Evolutionary conservation across 805 yeast species (phyloP).

Genomic region (Metschnikowia colocasiae): DNA sequence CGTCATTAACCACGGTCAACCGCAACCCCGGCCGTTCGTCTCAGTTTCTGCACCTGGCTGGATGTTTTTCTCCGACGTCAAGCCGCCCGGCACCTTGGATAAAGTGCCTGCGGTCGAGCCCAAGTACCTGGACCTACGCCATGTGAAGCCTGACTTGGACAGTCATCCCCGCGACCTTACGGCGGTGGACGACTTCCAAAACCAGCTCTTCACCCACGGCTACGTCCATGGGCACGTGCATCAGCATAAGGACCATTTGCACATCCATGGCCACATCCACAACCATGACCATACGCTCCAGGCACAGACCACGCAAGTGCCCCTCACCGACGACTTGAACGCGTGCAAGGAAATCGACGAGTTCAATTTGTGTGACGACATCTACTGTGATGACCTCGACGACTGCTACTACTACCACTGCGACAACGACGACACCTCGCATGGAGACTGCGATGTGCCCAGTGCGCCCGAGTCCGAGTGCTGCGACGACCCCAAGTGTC

Average conservation of each 20-base stretch:
- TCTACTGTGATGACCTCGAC: slow-evolving; percentile 42
- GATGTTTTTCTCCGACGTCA: slow-evolving; percentile 1
- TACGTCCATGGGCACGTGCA: slow-evolving; percentile 68
- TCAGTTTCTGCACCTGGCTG: not conserved
- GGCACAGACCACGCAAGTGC: not conserved
- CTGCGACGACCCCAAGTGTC: slow-evolving; percentile 7
- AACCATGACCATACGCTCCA: slow-evolving; percentile 37
- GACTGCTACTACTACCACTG: slow-evolving; percentile 41
- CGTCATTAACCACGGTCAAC: too few relatives aligned
- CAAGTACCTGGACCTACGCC: slow-evolving; percentile 5
- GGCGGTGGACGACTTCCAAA: not conserved
- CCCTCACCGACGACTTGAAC: slow-evolving; percentile 5
- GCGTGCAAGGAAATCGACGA: slow-evolving; percentile 30
- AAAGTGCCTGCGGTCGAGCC: slow-evolving; percentile 1
- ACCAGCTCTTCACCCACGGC: slow-evolving; percentile 39
- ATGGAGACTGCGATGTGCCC: not conserved
- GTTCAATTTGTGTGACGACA: slow-evolving; percentile 34
- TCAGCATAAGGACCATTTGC: slow-evolving; percentile 56
- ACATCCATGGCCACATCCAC: slow-evolving; percentile 68
- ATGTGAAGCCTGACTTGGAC: not conserved
- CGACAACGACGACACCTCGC: slow-evolving; percentile 19
- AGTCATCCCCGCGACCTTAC: not conserved
- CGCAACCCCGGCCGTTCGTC: too few relatives aligned
- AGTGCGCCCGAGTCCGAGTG: slow-evolving; percentile 3
- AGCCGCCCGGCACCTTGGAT: not conserved